These are phyloP conservation scores for Lyophyllum semitale DNA, from an alignment of 768 basidiomycete species.

Conservation along the genomic window DNA sequence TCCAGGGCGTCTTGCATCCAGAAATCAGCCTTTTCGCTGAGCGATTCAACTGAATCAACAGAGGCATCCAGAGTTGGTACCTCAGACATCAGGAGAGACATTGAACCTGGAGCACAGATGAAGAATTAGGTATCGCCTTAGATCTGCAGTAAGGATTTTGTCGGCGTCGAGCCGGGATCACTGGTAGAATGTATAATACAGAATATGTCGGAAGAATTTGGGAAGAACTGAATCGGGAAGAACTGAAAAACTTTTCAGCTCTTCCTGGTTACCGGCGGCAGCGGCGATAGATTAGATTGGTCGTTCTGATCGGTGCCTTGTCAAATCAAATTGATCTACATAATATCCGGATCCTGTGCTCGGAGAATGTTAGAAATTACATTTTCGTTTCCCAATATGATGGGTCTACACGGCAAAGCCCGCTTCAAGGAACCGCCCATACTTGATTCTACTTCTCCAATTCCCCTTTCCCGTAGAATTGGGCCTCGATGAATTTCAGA, in stretches of 20 bases:
- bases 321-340: neutral
- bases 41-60: neutral
- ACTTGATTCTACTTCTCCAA: neutral
- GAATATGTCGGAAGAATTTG: too few relatives aligned
- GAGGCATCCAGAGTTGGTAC: neutral
- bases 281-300: neutral
- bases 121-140: too few relatives aligned
- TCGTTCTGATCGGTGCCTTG: neutral
- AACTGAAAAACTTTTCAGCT: neutral
- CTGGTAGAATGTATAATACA: too few relatives aligned
- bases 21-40: conserved; percentile 29
- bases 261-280: neutral
- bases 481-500: conserved; percentile 13
- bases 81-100: conserved; percentile 3
- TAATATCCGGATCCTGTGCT: too few relatives aligned
- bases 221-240: too few relatives aligned
- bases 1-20: conserved; percentile 22
- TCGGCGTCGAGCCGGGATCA: too few relatives aligned
- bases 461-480: conserved; percentile 1
- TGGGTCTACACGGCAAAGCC: too few relatives aligned
- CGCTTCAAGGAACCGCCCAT: too few relatives aligned
- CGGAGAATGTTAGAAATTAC: too few relatives aligned
- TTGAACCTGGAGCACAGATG: neutral
- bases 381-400: too few relatives aligned
- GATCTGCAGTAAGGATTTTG: too few relatives aligned